A percentile compares a stretch with the other conserved stretches of the same genome.
These are phyloP conservation scores for Atkinsonella texensis DNA, from an alignment of 2,329 filamentous ascomycete genomes.

Conservation along the genomic window DNA sequence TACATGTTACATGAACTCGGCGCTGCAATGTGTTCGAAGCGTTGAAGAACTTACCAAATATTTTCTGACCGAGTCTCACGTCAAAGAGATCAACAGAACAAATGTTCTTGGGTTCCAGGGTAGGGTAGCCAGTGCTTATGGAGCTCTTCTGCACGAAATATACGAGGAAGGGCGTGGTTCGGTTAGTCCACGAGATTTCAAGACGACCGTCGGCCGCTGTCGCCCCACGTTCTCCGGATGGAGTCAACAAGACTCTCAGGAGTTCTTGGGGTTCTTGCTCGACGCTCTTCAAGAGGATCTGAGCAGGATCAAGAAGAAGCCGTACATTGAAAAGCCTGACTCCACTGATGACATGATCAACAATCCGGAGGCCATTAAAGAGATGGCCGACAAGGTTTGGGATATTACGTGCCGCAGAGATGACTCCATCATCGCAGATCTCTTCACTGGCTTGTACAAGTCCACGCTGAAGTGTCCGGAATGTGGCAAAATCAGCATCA, in stretches of 20 bases:
- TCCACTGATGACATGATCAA: conserved; percentile 93
- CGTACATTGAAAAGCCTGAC: conserved; percentile 94
- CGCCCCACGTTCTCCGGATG: conserved; percentile 85
- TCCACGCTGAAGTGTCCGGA: conserved; percentile 87
- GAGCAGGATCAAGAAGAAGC: conserved; percentile 88
- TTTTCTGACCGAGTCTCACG: conserved; percentile 65
- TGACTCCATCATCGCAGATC: conserved; percentile 86
- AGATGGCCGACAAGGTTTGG: conserved; percentile 82
- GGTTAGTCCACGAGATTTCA: conserved; percentile 71
- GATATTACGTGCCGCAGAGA: conserved; percentile 86
- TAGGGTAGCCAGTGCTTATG: conserved; percentile 76
- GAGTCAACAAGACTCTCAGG: conserved; percentile 93
- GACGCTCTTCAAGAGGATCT: conserved; percentile 93
- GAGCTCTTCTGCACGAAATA: conserved; percentile 61
- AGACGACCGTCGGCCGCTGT: conserved; percentile 66
- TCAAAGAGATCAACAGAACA: conserved; percentile 67
- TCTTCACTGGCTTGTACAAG: conserved; percentile 98
- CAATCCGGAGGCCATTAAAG: conserved; percentile 64
- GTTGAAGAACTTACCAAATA: conserved; percentile 90
- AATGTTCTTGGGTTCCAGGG: conserved; percentile 83
- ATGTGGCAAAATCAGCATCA: conserved; percentile 94
- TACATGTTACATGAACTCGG: conserved; percentile 99
- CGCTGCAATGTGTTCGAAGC: conserved; percentile 84
- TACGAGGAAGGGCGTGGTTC: conserved; percentile 61
- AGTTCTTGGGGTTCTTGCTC: conserved; percentile 88